A percentile compares a stretch with the other conserved stretches of the same genome.
These are phyloP conservation scores for Tuber microsphaerosporum DNA, from an alignment of 495 filamentous ascomycete species.

Conservation along the genomic window DNA sequence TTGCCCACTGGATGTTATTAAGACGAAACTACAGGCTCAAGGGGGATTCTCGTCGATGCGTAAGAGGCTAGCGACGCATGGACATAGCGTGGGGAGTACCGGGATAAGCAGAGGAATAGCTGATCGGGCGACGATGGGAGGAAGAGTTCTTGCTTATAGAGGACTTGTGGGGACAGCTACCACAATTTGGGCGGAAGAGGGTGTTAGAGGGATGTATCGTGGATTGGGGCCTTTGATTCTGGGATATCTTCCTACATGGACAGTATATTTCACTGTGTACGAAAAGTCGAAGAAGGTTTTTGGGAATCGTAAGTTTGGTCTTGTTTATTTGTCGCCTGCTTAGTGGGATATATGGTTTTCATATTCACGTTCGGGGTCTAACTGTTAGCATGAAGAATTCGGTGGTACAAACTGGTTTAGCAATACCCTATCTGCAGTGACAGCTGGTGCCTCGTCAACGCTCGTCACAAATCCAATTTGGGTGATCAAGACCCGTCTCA, in stretches of 20 bases:
- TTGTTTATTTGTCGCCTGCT: neutral
- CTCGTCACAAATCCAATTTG: constrained; percentile 98
- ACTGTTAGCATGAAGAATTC: constrained; percentile 16
- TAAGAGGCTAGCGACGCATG: constrained; percentile 5
- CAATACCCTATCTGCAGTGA: constrained; percentile 69
- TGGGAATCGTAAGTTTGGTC: constrained; percentile 26
- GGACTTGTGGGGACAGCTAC: constrained; percentile 80
- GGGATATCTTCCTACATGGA: constrained; percentile 96
- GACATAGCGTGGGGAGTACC: neutral
- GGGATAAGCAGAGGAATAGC: constrained; percentile 36
- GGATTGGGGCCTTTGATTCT: constrained; percentile 88
- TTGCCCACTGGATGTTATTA: constrained; percentile 97
- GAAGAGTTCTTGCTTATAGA: constrained; percentile 54
- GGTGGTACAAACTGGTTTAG: constrained; percentile 49
- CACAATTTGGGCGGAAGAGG: constrained; percentile 79
- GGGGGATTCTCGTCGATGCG: constrained; percentile 58
- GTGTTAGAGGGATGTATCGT: constrained; percentile 83
- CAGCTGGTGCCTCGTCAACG: constrained; percentile 85
- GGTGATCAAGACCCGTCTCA: constrained; percentile 97
- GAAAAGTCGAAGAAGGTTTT: constrained; percentile 73
- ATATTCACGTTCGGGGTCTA: neutral
- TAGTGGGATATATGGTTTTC: neutral
- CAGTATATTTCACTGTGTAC: constrained; percentile 94
- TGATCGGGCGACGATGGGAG: constrained; percentile 44
- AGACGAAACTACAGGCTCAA: constrained; percentile 95